These are phyloP conservation scores for Lactarius psammicola DNA, from an alignment of 768 basidiomycete genomes.

Conservation along the genomic window DNA sequence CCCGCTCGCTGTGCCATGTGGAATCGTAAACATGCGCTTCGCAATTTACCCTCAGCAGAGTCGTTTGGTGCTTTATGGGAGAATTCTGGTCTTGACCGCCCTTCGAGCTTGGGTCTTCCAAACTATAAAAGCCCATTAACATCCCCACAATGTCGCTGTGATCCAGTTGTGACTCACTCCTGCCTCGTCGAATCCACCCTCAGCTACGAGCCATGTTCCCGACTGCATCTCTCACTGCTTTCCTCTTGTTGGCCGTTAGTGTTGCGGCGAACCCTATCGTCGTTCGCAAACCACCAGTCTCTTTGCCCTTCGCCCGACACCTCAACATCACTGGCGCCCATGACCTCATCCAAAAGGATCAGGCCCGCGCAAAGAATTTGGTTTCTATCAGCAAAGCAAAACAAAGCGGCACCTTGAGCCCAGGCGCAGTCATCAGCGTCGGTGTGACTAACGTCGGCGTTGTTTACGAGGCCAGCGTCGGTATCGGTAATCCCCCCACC, in stretches of 20 bases:
- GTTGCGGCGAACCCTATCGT: slow-evolving; percentile 2
- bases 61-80: not conserved
- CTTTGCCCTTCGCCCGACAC: slow-evolving; percentile 34
- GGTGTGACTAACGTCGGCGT: slow-evolving; percentile 45
- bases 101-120: not conserved
- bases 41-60: not conserved
- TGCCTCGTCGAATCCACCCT: slow-evolving; percentile 10
- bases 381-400: slow-evolving; percentile 42
- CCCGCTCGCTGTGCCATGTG: not conserved
- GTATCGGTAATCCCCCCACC: slow-evolving; percentile 50
- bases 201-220: not conserved
- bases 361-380: slow-evolving; percentile 47
- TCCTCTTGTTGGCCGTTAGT: not conserved
- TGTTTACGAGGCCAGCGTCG: slow-evolving; percentile 48
- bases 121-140: not conserved
- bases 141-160: slow-evolving; percentile 5
- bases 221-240: not conserved
- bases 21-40: not conserved
- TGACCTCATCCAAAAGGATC: slow-evolving; percentile 52
- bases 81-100: not conserved
- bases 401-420: slow-evolving; percentile 29
- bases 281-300: slow-evolving; percentile 11
- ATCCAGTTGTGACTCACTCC: slow-evolving; percentile 1
- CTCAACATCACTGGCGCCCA: slow-evolving; percentile 50
- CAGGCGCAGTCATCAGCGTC: slow-evolving; percentile 31